Conservation (phyloP, 345 rosid species). For the Linum tenue region DNA sequence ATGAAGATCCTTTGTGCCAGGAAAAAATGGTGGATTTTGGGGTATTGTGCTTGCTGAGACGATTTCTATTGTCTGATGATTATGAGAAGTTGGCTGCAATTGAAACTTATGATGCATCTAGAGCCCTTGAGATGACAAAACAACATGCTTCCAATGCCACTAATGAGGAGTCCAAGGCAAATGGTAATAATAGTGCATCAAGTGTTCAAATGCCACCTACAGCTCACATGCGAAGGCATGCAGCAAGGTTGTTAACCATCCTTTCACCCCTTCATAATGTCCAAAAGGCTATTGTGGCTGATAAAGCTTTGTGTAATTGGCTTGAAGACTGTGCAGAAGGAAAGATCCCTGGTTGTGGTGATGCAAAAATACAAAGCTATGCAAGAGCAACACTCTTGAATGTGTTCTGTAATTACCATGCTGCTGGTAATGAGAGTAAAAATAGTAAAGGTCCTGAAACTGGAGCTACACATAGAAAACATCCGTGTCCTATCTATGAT, state of each 20-base stretch:
- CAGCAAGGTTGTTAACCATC: conserved; percentile 72
- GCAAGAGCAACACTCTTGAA: conserved; percentile 78
- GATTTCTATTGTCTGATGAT: conserved; percentile 75
- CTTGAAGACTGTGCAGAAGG: conserved; percentile 91
- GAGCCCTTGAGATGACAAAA: conserved; percentile 43
- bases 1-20: conserved; percentile 58
- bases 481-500: conserved; percentile 51
- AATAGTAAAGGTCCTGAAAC: conserved; percentile 24
- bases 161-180: conserved; percentile 36
- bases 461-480: conserved; percentile 29
- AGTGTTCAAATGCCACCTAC: conserved; percentile 81
- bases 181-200: conserved; percentile 40
- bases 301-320: conserved; percentile 75
- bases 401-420: conserved; percentile 48
- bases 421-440: conserved; percentile 21
- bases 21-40: conserved; percentile 57
- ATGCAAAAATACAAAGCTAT: conserved; percentile 80
- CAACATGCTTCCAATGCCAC: conserved; percentile 34
- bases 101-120: conserved; percentile 91
- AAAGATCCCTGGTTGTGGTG: conserved; percentile 58
- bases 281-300: conserved; percentile 56
- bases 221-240: conserved; percentile 86
- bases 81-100: conserved; percentile 81
- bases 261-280: conserved; percentile 76
- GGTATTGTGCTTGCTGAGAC: conserved; percentile 72